Evolutionary conservation across 345 rosid genomes (phyloP).

Genomic region (Passiflora organensis): DNA sequence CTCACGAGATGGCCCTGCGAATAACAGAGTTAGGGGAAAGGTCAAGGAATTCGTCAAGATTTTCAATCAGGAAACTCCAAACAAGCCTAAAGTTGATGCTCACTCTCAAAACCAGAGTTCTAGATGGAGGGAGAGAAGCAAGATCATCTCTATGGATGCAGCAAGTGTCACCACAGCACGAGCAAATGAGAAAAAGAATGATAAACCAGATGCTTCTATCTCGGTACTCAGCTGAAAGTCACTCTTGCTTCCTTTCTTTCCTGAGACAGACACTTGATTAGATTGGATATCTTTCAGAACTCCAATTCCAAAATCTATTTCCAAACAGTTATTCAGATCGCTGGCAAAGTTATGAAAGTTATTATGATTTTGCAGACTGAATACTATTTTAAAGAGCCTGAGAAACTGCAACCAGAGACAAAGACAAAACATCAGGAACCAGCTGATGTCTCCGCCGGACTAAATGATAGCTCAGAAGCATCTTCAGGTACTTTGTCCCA

Average conservation of each 20-base stretch:
- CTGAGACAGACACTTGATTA: no score
- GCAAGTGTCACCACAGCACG: conserved; percentile 19
- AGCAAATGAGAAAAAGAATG: conserved; percentile 23
- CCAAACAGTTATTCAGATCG: background rate
- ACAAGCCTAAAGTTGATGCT: conserved; percentile 22
- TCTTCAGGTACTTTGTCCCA: conserved; percentile 35
- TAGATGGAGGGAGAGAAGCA: conserved; percentile 33
- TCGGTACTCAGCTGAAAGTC: conserved; percentile 22
- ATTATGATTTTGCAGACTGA: conserved; percentile 25
- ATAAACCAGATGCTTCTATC: conserved; percentile 17
- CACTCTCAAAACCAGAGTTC: conserved; percentile 36
- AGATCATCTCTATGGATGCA: conserved; percentile 16
- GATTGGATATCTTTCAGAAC: no score
- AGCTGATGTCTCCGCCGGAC: conserved; percentile 23
- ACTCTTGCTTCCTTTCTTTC: no score
- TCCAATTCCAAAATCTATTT: background rate
- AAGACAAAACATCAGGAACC: conserved; percentile 17
- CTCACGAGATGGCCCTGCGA: conserved; percentile 25
- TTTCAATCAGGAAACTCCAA: conserved; percentile 56
- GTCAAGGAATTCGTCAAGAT: conserved; percentile 75
- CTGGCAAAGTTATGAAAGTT: background rate
- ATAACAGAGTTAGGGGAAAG: conserved; percentile 47
- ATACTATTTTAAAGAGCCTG: conserved; percentile 21
- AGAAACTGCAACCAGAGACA: conserved; percentile 19
- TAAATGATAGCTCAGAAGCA: conserved; percentile 35